Conservation (phyloP, 2,329 filamentous ascomycete species). For the Xylariaceae sp. region DNA sequence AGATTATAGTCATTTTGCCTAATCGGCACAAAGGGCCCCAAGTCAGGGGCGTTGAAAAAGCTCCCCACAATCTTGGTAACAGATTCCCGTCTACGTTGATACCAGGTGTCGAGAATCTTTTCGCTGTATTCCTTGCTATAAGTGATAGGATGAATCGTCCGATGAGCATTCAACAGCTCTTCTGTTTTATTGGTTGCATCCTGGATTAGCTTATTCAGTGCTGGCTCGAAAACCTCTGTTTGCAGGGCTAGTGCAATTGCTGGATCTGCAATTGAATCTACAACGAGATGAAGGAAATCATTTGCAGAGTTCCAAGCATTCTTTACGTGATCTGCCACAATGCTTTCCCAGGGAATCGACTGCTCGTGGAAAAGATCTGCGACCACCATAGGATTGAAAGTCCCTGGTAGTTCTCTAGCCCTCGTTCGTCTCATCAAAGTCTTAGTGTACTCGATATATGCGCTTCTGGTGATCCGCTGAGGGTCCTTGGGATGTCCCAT, state of each 20-base stretch:
- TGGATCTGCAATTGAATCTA: constrained; percentile 26
- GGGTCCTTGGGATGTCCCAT: neutral
- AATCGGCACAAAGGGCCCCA: neutral
- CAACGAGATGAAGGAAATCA: constrained; percentile 45
- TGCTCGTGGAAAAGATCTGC: constrained; percentile 58
- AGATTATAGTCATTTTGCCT: neutral
- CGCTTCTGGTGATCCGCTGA: constrained; percentile 26
- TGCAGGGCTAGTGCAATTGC: constrained; percentile 27
- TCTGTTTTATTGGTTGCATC: constrained; percentile 37
- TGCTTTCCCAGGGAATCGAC: constrained; percentile 47
- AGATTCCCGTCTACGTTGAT: constrained; percentile 13
- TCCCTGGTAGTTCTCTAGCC: constrained; percentile 57
- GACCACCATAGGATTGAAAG: constrained; percentile 57
- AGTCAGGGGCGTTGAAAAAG: constrained; percentile 19
- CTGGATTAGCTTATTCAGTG: constrained; percentile 34
- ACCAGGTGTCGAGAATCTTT: constrained; percentile 28
- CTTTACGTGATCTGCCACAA: constrained; percentile 46
- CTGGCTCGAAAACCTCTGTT: constrained; percentile 35
- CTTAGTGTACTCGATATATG: constrained; percentile 39
- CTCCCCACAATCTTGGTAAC: constrained; percentile 15
- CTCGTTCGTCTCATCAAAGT: constrained; percentile 37
- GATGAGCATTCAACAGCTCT: constrained; percentile 45
- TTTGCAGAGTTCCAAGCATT: constrained; percentile 42
- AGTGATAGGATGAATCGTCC: constrained; percentile 46
- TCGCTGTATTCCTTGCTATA: constrained; percentile 48